Evolutionary conservation across 495 filamentous ascomycete species (phyloP), one percentile per base, ranked within the genome.

Genomic region (Trichoderma parareesei): DNA sequence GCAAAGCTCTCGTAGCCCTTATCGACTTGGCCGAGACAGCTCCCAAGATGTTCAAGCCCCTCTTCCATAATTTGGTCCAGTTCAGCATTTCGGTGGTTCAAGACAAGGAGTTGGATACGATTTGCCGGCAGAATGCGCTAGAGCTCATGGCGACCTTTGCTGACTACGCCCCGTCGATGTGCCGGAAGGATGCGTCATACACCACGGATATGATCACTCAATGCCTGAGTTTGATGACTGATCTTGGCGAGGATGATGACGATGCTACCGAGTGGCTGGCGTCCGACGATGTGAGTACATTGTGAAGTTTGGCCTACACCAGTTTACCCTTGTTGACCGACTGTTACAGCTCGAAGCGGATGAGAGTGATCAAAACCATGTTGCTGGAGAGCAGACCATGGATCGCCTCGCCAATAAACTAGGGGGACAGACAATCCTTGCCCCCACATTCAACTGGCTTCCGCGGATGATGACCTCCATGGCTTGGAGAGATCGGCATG

Each of bases 91-190:
- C 88, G 8, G 91, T 98, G 42, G 88, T 99, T 68, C 90, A 94
- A 69, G 93, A 98, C 69, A 98, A 97, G 79, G 94, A 97, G 62
- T 82, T 98, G 38, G 88, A 83, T 60, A 92, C 98, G 72, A 83
- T 91, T 65, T 88, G 92, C 61, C 84, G 95, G 67, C 95, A 99
- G 73, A 98, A 97, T 72, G 90, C 95, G 2, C 77, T 99, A 64
- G 95, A 99, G 71, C 81, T 99, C 55, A 96, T 99, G 89, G 93
- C 92, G 38, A 99, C 95, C 1, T 99, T 99, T 76, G 94, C 95
- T 66, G 95, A 99, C 69, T 93, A 94, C 68, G 88, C 88, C 2
- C 90, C 95, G 11, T 85, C 87, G 38, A 96, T 97, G 88, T 98
- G 94, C 80, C 88, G 86, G 74, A 98, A 97, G 70, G 92, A 99